These are phyloP conservation scores for Metschnikowia sp. DNA, from an alignment of 805 yeast species.

Conservation along the genomic window DNA sequence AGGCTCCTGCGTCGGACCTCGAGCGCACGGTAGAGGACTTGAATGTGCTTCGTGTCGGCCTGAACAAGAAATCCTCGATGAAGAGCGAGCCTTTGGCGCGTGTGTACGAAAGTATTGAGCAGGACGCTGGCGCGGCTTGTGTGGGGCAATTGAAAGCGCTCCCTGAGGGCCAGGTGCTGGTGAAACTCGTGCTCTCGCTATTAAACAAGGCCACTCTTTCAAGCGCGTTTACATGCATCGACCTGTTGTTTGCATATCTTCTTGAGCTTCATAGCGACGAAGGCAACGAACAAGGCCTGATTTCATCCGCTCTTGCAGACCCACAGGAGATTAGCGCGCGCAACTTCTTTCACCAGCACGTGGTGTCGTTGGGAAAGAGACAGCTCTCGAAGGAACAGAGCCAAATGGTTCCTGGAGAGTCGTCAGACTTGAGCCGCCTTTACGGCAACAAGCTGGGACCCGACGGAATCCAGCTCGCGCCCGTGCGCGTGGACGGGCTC, in stretches of 20 bases:
- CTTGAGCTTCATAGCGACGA: conserved; percentile 11
- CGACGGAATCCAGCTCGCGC: conserved; percentile 61
- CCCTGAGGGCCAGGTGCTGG: conserved; percentile 44
- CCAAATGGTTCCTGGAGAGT: conserved; percentile 45
- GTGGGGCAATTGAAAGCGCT: conserved; percentile 36
- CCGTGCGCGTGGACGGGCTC: conserved; percentile 47
- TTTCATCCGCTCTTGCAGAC: conserved; percentile 22
- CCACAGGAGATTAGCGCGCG: conserved; percentile 74
- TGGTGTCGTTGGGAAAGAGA: conserved; percentile 73
- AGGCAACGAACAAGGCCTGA: not conserved
- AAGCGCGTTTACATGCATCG: conserved; percentile 58
- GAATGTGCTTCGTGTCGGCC: conserved; percentile 23
- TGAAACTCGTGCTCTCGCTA: conserved; percentile 55
- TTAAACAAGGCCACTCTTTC: conserved; percentile 61
- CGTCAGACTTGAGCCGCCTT: conserved; percentile 24
- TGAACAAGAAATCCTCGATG: conserved; percentile 22
- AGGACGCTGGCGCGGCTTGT: conserved; percentile 46
- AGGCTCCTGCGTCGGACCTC: not conserved
- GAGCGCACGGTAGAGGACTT: conserved; percentile 3
- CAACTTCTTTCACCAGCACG: conserved; percentile 80
- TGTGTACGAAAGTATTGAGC: conserved; percentile 23
- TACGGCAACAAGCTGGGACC: conserved; percentile 30
- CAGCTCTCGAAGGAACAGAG: conserved; percentile 32
- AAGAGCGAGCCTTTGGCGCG: conserved; percentile 24
- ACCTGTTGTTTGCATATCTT: conserved; percentile 47